Percentiles rank a stretch among this genome's conserved stretches.
These are phyloP conservation scores for Pichia sp. DNA, from an alignment of 1,139 yeast genomes.

Conservation along the genomic window DNA sequence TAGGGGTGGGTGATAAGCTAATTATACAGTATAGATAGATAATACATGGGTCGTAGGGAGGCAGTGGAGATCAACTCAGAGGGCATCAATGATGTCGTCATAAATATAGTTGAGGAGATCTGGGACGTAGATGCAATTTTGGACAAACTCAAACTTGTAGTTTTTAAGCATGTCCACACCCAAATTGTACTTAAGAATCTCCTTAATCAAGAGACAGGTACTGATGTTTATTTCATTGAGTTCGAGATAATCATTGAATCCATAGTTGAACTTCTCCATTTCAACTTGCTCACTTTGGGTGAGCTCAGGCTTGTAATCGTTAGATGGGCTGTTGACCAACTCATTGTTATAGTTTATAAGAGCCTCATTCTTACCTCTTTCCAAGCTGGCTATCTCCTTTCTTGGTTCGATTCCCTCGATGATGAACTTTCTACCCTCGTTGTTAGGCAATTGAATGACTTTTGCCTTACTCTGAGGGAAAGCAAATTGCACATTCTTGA, in stretches of 20 bases:
- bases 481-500: conserved; percentile 86
- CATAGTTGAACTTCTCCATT: conserved; percentile 24
- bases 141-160: conserved; percentile 24
- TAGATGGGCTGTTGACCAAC: conserved; percentile 5
- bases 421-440: conserved; percentile 62
- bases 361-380: conserved; percentile 28
- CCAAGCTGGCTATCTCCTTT: conserved; percentile 37
- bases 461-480: conserved; percentile 91
- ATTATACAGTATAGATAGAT: no score
- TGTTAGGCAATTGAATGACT: conserved; percentile 61
- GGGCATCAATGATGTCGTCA: conserved; percentile 16
- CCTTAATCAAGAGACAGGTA: conserved; percentile 28
- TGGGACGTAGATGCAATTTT: conserved; percentile 28
- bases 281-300: conserved; percentile 23
- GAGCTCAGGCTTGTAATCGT: conserved; percentile 13
- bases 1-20: no score
- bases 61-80: no score
- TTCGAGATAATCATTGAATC: conserved; percentile 22
- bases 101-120: conserved; percentile 26
- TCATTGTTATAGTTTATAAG: conserved; percentile 11
- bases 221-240: conserved; percentile 34
- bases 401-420: conserved; percentile 85
- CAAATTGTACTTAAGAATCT: conserved; percentile 23
- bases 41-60: no score
- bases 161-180: conserved; percentile 29